Evolutionary conservation across 305 asterid species (phyloP), one percentile per base, ranked within the genome.

Genomic region (Solanum hybrid): DNA sequence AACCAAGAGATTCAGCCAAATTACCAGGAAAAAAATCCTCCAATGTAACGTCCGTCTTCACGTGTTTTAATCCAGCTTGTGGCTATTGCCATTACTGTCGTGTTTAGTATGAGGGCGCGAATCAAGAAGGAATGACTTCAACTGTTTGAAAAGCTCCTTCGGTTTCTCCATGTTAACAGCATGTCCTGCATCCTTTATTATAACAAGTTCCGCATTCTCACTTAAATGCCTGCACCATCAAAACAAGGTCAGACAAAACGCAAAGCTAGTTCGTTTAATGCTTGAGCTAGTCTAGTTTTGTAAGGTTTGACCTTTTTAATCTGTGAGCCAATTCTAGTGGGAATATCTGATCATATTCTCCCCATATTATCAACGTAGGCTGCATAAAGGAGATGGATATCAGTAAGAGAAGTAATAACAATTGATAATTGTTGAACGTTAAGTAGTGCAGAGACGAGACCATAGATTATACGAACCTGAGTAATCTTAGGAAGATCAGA

Each of bases 301-400:
- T 35, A 42, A 83, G 73, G 57, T 22, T 29, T 84, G 33, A 94
- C 98, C 98, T 94, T 91, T 93, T 91, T 75, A 96, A 90, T 90
- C 97, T 92, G 89, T 94, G 93, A 83, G 93, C 97, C 92, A 96
- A 91, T 91, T 96, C 98, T 39, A 95, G 83, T 6, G 98, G 98
- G 91, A 96, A 95, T 86, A 96, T 31, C 90, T 93, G 93, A 92
- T 96, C 98, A 35, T 96, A 88, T 82, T 94, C 98, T 36, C 97
- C 98, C 98, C 98, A 96, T 73, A 95, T 90, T 33, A 96, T 95
- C 91, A 94, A 81, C 1, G 98, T 94, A 2, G 98, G 95, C 98
- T 96, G 75, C 92, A 91, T 28, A 24, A 81, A 64, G 77, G 51
- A 80, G 88, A 31, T 28, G 51, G 16, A 16, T 40, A 9, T 76